Conservation (phyloP, 2,329 filamentous ascomycete genomes). For the Zymoseptoria ardabiliae region DNA sequence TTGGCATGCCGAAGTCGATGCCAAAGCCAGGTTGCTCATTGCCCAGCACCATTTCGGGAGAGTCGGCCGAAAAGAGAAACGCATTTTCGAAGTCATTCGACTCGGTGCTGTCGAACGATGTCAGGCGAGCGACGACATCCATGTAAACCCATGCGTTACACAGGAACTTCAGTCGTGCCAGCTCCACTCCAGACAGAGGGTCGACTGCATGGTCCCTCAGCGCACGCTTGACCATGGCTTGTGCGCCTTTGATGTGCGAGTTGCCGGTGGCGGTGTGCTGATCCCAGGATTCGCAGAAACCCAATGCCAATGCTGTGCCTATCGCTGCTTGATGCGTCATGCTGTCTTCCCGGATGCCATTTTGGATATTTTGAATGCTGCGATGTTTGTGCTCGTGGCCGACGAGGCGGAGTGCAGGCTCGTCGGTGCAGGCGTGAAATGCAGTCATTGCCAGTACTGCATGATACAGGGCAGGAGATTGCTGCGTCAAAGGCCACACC, state of each 20-base stretch:
- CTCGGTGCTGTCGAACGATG: constrained; percentile 53
- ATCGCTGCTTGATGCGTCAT: constrained; percentile 60
- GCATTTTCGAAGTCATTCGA: constrained; percentile 48
- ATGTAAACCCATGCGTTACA: constrained; percentile 68
- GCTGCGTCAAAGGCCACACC: constrained; percentile 60
- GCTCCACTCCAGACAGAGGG: constrained; percentile 39
- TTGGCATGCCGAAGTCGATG: constrained; percentile 31
- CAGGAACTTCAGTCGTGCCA: constrained; percentile 55
- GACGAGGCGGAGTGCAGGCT: constrained; percentile 50
- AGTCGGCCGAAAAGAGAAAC: constrained; percentile 31
- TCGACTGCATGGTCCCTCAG: constrained; percentile 41
- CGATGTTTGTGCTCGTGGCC: constrained; percentile 64
- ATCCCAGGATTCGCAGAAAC: constrained; percentile 66
- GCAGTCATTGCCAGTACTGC: constrained; percentile 62
- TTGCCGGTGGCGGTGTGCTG: constrained; percentile 62
- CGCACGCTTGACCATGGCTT: constrained; percentile 54
- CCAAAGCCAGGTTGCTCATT: constrained; percentile 27
- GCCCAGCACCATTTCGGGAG: constrained; percentile 16
- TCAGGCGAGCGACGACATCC: constrained; percentile 63
- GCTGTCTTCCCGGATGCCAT: constrained; percentile 47
- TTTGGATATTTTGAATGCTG: constrained; percentile 53
- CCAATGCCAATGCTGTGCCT: constrained; percentile 61
- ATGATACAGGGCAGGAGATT: constrained; percentile 59
- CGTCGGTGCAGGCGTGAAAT: constrained; percentile 57
- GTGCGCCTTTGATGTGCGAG: constrained; percentile 61